These are phyloP conservation scores for Acer yangbiense DNA, from an alignment of 345 rosid species.

Conservation along the genomic window DNA sequence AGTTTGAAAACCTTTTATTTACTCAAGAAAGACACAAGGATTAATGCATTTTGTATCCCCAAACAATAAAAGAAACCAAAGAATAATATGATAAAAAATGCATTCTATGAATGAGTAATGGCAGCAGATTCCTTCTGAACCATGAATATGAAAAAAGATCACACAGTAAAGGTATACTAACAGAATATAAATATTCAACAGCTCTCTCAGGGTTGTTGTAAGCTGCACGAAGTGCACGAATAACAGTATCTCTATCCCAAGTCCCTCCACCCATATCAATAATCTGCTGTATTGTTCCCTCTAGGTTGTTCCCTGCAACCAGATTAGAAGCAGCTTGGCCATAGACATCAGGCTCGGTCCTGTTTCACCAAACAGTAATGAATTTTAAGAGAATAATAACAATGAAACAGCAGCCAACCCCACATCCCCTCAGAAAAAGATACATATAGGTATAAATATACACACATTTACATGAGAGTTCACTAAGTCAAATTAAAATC, in stretches of 20 bases:
- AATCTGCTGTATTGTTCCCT: constrained; percentile 84
- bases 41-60: neutral
- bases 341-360: constrained; percentile 58
- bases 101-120: neutral
- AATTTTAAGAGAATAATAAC: neutral
- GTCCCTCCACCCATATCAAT: constrained; percentile 96
- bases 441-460: neutral
- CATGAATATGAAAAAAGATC: neutral
- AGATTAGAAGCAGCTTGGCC: constrained; percentile 90
- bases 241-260: constrained; percentile 88
- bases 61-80: neutral
- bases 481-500: neutral
- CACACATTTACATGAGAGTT: neutral
- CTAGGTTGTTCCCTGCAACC: constrained; percentile 81
- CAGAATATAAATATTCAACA: constrained; percentile 92
- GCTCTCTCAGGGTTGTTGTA: constrained; percentile 96
- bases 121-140: neutral
- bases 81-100: neutral
- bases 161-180: constrained; percentile 32
- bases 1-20: neutral
- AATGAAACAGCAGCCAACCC: neutral
- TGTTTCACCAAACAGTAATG: constrained; percentile 30
- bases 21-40: neutral
- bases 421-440: neutral
- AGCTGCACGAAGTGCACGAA: constrained; percentile 93